phyloP scores from a whole-genome alignment of 768 basidiomycete species.

The Kwoniella sp. region DNA sequence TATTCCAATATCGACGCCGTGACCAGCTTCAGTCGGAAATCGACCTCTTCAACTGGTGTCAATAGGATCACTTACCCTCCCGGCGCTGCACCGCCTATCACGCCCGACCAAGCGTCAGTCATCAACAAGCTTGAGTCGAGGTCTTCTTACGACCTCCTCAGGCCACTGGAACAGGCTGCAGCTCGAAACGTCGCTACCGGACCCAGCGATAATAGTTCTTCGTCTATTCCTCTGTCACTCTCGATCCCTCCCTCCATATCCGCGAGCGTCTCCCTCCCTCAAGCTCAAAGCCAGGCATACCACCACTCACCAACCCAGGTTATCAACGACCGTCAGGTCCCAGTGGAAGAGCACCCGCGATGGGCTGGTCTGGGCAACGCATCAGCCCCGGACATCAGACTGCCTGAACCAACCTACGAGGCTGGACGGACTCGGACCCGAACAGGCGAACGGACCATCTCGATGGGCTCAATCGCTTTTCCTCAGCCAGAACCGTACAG shows the following conservation, averaged over 20 bases:
- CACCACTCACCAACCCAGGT: neutral
- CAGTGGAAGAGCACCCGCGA: neutral
- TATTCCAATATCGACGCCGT: neutral
- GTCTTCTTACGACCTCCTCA: neutral
- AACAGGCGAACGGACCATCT: neutral
- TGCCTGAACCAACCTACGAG: neutral
- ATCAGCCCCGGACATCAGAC: neutral
- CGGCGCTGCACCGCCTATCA: neutral
- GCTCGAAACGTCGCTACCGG: neutral
- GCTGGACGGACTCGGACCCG: neutral
- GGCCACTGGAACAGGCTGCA: neutral
- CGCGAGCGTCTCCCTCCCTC: neutral
- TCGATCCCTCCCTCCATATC: neutral
- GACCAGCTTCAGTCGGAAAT: neutral
- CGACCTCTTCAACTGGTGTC: neutral
- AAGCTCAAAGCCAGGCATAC: neutral
- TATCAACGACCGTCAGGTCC: neutral
- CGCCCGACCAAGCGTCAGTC: neutral
- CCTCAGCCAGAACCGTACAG: neutral
- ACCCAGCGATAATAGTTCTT: neutral
- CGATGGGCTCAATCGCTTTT: neutral
- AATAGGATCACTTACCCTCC: neutral
- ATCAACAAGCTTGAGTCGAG: slow-evolving; percentile 1
- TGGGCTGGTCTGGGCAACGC: neutral
- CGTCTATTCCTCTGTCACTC: neutral